These are phyloP conservation scores for Nyctanthes arbortristis DNA, from an alignment of 257 asterid species.

Conservation along the genomic window DNA sequence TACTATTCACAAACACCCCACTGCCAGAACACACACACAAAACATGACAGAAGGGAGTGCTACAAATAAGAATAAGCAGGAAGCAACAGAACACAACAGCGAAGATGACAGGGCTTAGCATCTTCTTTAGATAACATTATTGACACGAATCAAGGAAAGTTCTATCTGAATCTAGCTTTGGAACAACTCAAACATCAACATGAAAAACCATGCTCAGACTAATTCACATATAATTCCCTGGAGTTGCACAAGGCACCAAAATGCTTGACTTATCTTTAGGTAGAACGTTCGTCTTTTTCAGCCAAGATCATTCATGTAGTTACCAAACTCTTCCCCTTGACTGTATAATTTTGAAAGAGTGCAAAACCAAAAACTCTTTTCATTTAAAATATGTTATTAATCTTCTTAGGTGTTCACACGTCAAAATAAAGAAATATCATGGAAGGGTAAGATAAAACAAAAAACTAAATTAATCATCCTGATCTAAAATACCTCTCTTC, in stretches of 20 bases:
- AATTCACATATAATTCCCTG: not conserved
- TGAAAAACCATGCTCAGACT: not conserved
- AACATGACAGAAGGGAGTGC: slow-evolving; percentile 12
- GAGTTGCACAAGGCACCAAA: not conserved
- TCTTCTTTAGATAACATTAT: not conserved
- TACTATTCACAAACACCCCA: not conserved
- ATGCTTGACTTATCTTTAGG: not conserved
- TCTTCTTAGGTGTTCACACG: not conserved
- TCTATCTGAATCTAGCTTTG: not conserved
- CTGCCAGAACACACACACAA: not conserved
- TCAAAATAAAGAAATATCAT: not conserved
- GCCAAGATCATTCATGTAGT: not conserved
- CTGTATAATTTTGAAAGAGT: not conserved
- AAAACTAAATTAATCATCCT: not conserved
- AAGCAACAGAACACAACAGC: not conserved
- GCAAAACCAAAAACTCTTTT: not conserved
- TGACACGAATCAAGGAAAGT: not conserved
- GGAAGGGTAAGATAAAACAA: not conserved
- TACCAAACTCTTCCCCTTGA: not conserved
- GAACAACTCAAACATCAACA: not conserved
- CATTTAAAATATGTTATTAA: not conserved
- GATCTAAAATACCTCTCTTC: not conserved
- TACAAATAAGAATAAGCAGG: not conserved
- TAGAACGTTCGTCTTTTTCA: not conserved
- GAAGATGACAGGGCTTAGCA: not conserved